These are phyloP conservation scores for Diaporthe sp. DNA, from an alignment of 2,329 filamentous ascomycete species.

Conservation along the genomic window DNA sequence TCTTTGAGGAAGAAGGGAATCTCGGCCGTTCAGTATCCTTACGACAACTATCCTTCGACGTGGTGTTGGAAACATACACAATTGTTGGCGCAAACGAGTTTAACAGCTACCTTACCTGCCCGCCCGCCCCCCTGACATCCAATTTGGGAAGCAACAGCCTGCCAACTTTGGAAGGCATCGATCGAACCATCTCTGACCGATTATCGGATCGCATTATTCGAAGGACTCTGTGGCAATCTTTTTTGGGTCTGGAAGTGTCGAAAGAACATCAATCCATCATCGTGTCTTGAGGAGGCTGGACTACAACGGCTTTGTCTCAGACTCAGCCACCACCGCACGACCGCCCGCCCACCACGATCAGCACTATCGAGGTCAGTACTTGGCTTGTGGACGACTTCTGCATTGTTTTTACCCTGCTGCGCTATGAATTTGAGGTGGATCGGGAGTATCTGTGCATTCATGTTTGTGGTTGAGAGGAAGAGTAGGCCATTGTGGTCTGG, in stretches of 20 bases:
- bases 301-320: conserved; percentile 31
- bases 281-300: conserved; percentile 15
- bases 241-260: conserved; percentile 1
- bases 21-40: conserved; percentile 3
- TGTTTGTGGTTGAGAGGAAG: conserved; percentile 1
- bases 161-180: neutral
- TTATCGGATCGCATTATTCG: neutral
- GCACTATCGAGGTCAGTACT: conserved; percentile 39
- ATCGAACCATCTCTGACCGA: conserved; percentile 16
- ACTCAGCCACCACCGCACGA: conserved; percentile 29
- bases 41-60: conserved; percentile 11
- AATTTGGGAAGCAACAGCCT: conserved; percentile 33
- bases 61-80: conserved; percentile 25
- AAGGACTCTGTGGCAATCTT: neutral
- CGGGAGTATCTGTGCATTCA: neutral
- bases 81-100: conserved; percentile 29
- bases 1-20: conserved; percentile 7
- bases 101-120: neutral
- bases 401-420: neutral
- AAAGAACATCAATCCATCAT: neutral
- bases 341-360: conserved; percentile 15
- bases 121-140: conserved; percentile 2
- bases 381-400: conserved; percentile 1
- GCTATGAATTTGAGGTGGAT: neutral
- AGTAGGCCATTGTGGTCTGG: neutral